Conservation (phyloP, 176 grass and related monocot genomes). For the maize (Zea mays) region Zm-B73-REFERENCE-NAM-5.0 NC_050100.1:218410001-218410500, state of each 20-base stretch:
- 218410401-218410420: neutral
- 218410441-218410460: neutral
- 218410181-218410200: neutral
- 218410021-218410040: slow-evolving; percentile 37
- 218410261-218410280: neutral
- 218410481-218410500: neutral
- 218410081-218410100: neutral
- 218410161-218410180: slow-evolving; percentile 27
- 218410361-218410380: slow-evolving; percentile 24
- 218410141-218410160: neutral
- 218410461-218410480: neutral
- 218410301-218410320: slow-evolving; percentile 2
- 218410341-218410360: neutral
- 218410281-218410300: neutral
- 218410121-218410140: slow-evolving; percentile 6
- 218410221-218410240: neutral
- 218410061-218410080: neutral
- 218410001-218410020: slow-evolving; percentile 69
- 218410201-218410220: slow-evolving; percentile 13
- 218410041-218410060: neutral
- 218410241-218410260: slow-evolving; percentile 20
- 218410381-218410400: slow-evolving; percentile 19
- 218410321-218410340: neutral
- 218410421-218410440: neutral
- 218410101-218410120: slow-evolving; percentile 8